Base-by-base conservation (phyloP, 257 asterid species). In the Nicotiana sylvestris region DNA sequence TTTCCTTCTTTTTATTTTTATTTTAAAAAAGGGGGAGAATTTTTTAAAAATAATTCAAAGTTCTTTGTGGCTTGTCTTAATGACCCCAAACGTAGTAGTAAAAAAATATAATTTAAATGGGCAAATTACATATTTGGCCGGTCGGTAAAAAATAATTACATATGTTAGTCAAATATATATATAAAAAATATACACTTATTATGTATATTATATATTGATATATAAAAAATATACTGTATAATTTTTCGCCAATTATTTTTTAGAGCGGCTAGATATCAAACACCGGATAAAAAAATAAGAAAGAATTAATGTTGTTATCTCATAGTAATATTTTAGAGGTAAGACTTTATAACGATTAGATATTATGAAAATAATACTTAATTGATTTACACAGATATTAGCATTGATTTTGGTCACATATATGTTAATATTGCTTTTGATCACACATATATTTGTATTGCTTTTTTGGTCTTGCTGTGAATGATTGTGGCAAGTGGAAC, bases 381-480 rank as follows among this genome's bases (percentile, higher is more conserved):
- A 43, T 43, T 43, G 49, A 10, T 43, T 43, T 43, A 43, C 49
- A 8, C 49, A 43, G 2, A 43, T 43, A 43, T 2, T 43, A 43
- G 49, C 7, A 43, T 43, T 29, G 3, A 29, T 27, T 64, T 58
- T 58, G 11, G 21, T 17, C 62, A 17, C 62, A 57, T 27, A 2
- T 60, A 4, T 9, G 12, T 2, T 17, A 3, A 13, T 9, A 21
- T 21, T 25, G 67, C 29, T 61, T 25, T 35, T 57, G 17, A 12
- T 17, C 25, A 65, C 76, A 78, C 80, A 81, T 83, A 83, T 29
- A 81, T 80, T 51, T 49, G 67, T 81, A 56, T 81, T 32, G 43
- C 21, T 51, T 39, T 4, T 16, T n/a, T 39, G 33, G 33, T 69
- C 77, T 37, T 69, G 77, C 32, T 37, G n/a, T 69, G 30, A 69